Evolutionary conservation across 2,329 filamentous ascomycete species (phyloP), one percentile per base, ranked within the genome.

Genomic region (Monilinia fructigena): DNA sequence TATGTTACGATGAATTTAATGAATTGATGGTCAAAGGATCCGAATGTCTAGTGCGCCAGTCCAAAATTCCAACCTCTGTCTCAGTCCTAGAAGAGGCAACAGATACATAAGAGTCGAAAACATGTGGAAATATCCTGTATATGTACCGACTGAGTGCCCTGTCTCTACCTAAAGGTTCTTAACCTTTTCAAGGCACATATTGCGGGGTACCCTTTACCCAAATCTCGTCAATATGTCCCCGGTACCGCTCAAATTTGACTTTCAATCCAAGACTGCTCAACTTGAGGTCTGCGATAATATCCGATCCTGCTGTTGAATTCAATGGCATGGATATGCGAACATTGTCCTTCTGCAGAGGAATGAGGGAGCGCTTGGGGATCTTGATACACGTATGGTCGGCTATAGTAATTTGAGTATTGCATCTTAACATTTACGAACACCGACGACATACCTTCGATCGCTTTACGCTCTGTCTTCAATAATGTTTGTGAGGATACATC

Each of bases 181-280:
- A 6, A 16, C 26, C 16, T 45, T 35, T 42, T 63, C 42, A 35
- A 60, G 35, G 42, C 45, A 38, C 14, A 28, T 50, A 38, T 38
- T 60, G 45, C 31, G 60, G n/a, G 6, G 20, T 42, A 16, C 35
- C 60, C 26, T 63, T 63, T 45, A 55, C 50, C 60, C 52, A 63
- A 28, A 63, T 63, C 35, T 63, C 60, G 20, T 42, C 16, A 26
- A 63, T 63, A 31, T 63, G 55, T 20, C 60, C 60, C 7, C 35
- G 60, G 45, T 54, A 63, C 8, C 35, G 23, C 48, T 53, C 60
- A 31, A 53, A 55, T 55, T 35, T 31, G 48, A 63, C 47, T 45
- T 63, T 54, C 4, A 42, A 40, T 31, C 60, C 60, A 63, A 63
- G 60, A 35, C 60, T 63, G 47, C 60, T 55, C 35, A 63, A 55